Evolutionary conservation across 495 filamentous ascomycete genomes (phyloP).

Genomic region (Lasiosphaeria ovina): DNA sequence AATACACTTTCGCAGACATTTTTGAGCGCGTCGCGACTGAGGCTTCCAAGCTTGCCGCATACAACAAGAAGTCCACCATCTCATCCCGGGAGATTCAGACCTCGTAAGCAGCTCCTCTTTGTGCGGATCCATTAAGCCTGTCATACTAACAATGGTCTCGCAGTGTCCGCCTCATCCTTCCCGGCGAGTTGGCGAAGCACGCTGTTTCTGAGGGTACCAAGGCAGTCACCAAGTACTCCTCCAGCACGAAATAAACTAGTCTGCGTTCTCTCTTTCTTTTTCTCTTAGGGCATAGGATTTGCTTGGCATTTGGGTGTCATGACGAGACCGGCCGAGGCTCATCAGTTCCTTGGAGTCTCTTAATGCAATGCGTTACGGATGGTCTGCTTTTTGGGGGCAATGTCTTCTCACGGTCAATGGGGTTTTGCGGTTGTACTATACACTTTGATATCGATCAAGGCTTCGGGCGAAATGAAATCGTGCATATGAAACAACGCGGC

Average conservation of each 20-base stretch:
- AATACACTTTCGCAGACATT: conserved; percentile 63
- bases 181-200: conserved; percentile 98
- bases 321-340: conserved; percentile 61
- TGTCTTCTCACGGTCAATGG: conserved; percentile 70
- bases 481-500: conserved; percentile 54
- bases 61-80: conserved; percentile 99
- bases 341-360: conserved; percentile 65
- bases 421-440: conserved; percentile 80
- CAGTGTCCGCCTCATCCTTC: conserved; percentile 91
- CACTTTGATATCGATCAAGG: conserved; percentile 46
- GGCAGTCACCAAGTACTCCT: conserved; percentile 99
- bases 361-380: conserved; percentile 83
- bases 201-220: conserved; percentile 99
- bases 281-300: conserved; percentile 52
- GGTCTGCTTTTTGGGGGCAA: conserved; percentile 76
- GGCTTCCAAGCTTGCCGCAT: conserved; percentile 97
- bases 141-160: conserved; percentile 5
- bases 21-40: conserved; percentile 99
- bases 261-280: conserved; percentile 41
- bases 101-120: conserved; percentile 55
- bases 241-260: conserved; percentile 90
- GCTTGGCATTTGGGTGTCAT: conserved; percentile 58
- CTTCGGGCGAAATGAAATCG: conserved; percentile 60
- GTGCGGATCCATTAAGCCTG: background rate
- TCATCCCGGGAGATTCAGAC: conserved; percentile 99